These are phyloP conservation scores for Cucumis hystrix DNA, from an alignment of 306 rosid genomes.

Conservation along the genomic window DNA sequence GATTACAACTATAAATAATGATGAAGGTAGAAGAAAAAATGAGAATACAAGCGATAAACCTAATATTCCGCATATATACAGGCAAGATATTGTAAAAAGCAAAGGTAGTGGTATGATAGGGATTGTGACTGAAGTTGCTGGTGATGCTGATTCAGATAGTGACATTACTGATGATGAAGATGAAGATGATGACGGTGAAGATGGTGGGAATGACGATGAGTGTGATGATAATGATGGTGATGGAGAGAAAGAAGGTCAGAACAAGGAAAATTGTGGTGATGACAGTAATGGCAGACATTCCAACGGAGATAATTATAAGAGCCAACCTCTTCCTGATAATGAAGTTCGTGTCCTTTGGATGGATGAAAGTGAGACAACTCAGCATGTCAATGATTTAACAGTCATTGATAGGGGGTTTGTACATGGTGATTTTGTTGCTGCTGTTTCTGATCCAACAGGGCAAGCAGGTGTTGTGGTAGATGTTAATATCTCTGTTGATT, in stretches of 20 bases:
- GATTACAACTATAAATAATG: conserved; percentile 25
- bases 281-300: conserved; percentile 16
- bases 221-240: conserved; percentile 32
- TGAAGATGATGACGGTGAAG: conserved; percentile 29
- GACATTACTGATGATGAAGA: conserved; percentile 56
- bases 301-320: conserved; percentile 27
- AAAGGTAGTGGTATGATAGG: conserved; percentile 44
- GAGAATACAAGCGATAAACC: conserved; percentile 17
- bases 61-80: conserved; percentile 36
- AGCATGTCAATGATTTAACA: conserved; percentile 37
- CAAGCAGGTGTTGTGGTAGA: conserved; percentile 96
- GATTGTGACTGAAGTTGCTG: conserved; percentile 82
- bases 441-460: conserved; percentile 78
- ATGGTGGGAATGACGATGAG: conserved; percentile 17
- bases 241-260: conserved; percentile 25
- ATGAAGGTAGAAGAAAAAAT: conserved; percentile 26
- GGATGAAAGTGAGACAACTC: conserved; percentile 69
- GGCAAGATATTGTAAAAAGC: conserved; percentile 77
- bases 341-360: conserved; percentile 89
- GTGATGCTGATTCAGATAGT: conserved; percentile 81
- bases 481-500: conserved; percentile 67
- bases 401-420: conserved; percentile 83
- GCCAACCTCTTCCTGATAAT: conserved; percentile 45
- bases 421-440: conserved; percentile 90
- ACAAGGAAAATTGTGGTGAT: conserved; percentile 24